Evolutionary conservation across 2,329 filamentous ascomycete species (phyloP), one percentile per base, ranked within the genome.

Genomic region (Xylariaceae sp.): DNA sequence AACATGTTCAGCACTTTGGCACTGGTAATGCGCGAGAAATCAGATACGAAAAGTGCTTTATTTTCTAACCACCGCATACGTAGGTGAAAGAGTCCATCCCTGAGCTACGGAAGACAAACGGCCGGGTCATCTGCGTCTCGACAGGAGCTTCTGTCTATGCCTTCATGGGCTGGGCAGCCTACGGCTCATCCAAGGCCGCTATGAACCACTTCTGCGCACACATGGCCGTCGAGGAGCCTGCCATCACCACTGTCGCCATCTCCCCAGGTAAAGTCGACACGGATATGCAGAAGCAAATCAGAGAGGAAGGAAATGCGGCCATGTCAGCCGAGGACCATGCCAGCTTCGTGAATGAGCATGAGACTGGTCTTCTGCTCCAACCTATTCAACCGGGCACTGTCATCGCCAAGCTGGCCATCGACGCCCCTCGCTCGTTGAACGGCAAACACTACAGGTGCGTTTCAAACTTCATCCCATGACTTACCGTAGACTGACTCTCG

Each of bases 1-100:
- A 97, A 97, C 72, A 85, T 97, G 67, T 92, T 97, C 72, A 93
- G 90, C 65, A 85, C 85, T 34, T 77, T 97, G 50, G 86, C 85
- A 39, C 78, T 97, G 73, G 90, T 95, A 77, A 69, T 83, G 13
- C 44, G 44, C 9, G 18, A 8, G 47, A 45, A n/a, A 18, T 8
- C 10, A 2, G 13, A 23, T 5, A 39, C 3, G 61, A 23, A 15
- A 34, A 39, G 3, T 58, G 4, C 4, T 34, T 37, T 37, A 34
- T 41, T 62, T 60, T 18, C 62, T 76, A 45, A 73, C 71, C 58
- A 55, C 47, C 47, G n/a, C 7, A 23, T 58, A 64, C 49, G 11
- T 61, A 92, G 89, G 80, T 87, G 59, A 85, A 90, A 75, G 85
- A 88, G 15, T 83, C 85, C 1, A 79, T 96, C 13, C 82, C 85